Evolutionary conservation across 2,329 filamentous ascomycete genomes (phyloP).

Genomic region (Trichoderma breve): DNA sequence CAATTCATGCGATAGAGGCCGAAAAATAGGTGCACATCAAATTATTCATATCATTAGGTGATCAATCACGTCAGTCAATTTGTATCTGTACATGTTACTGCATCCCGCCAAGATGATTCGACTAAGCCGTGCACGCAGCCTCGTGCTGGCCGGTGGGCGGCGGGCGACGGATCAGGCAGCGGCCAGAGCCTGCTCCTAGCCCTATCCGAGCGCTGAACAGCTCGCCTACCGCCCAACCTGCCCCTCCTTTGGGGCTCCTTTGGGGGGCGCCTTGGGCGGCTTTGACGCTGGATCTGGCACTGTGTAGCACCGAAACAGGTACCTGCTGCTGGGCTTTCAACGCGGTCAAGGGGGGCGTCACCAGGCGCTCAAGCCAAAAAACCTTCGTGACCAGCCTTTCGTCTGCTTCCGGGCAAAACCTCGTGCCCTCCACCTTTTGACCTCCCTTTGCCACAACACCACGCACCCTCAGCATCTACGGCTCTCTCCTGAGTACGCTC

Average conservation of each 20-base stretch:
- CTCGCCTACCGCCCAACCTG: neutral
- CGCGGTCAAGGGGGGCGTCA: conserved; percentile 29
- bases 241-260: neutral
- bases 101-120: neutral
- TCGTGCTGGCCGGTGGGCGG: neutral
- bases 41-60: neutral
- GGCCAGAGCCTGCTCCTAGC: conserved; percentile 5
- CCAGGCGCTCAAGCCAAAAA: conserved; percentile 37
- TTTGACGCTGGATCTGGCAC: conserved; percentile 9
- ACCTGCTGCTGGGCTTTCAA: conserved; percentile 13
- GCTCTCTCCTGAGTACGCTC: conserved; percentile 31
- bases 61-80: neutral
- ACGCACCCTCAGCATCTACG: conserved; percentile 22
- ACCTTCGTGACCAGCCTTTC: conserved; percentile 39
- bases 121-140: neutral
- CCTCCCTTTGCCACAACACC: conserved; percentile 24
- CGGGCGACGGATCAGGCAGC: conserved; percentile 1
- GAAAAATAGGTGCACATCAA: neutral
- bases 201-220: conserved; percentile 1
- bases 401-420: conserved; percentile 40
- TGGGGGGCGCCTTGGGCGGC: neutral
- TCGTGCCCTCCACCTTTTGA: conserved; percentile 34
- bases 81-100: neutral
- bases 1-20: neutral
- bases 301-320: conserved; percentile 11